A percentile compares a stretch with the other conserved stretches of the same genome.
Conservation (phyloP, 2,329 filamentous ascomycete genomes). For the Anthostomella pinea region DNA sequence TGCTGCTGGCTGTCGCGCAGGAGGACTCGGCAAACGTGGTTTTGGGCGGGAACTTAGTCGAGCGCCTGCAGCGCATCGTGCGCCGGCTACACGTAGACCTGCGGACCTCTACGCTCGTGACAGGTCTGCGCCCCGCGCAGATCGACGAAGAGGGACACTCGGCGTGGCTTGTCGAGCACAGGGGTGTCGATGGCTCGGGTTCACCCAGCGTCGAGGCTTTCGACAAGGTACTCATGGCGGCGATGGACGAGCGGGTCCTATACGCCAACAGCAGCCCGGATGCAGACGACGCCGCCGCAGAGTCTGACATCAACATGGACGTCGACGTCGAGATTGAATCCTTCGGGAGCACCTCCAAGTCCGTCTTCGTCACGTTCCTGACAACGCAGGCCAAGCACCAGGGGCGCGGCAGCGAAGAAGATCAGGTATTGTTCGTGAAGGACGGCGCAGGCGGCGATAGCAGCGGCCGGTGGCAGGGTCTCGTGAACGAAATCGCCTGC, state of each 20-base stretch:
- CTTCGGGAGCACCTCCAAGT: conserved; percentile 6
- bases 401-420: neutral
- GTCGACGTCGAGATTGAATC: neutral
- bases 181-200: neutral
- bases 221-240: conserved; percentile 18
- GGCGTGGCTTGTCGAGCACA: conserved; percentile 16
- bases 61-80: conserved; percentile 12
- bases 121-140: conserved; percentile 9
- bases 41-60: conserved; percentile 17
- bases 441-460: conserved; percentile 1
- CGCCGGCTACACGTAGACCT: conserved; percentile 6
- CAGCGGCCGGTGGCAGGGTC: too few relatives aligned
- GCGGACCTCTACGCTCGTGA: conserved; percentile 8
- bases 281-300: conserved; percentile 13
- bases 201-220: conserved; percentile 10
- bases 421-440: neutral
- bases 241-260: neutral
- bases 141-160: conserved; percentile 8
- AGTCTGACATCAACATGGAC: neutral
- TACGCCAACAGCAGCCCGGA: conserved; percentile 7
- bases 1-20: conserved; percentile 16
- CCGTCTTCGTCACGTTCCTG: conserved; percentile 15
- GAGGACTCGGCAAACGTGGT: conserved; percentile 20
- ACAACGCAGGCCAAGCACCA: too few relatives aligned
- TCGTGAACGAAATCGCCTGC: too few relatives aligned